A percentile compares a stretch with the other conserved stretches of the same genome.
These are phyloP conservation scores for Leccinum variicolor DNA, from an alignment of 768 basidiomycete species.

Conservation along the genomic window DNA sequence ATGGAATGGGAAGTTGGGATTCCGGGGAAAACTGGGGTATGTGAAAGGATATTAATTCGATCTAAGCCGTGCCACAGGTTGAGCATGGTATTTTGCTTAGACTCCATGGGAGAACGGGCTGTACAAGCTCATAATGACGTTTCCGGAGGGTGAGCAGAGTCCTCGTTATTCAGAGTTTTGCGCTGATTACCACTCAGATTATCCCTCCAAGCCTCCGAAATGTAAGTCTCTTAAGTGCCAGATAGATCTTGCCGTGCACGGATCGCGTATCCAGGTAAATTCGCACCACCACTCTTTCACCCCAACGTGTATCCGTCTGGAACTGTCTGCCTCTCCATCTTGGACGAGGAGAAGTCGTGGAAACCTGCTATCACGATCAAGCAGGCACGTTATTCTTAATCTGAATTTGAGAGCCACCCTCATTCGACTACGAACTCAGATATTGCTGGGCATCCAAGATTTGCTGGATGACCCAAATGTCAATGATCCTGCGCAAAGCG, in stretches of 20 bases:
- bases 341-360: slow-evolving; percentile 99
- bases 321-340: slow-evolving; percentile 94
- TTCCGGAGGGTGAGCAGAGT: slow-evolving; percentile 79
- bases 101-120: slow-evolving; percentile 97
- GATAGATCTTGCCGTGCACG: not conserved
- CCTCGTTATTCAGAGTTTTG: not conserved
- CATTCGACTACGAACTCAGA: slow-evolving; percentile 44
- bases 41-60: slow-evolving; percentile 30
- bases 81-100: slow-evolving; percentile 40
- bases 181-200: slow-evolving; percentile 51
- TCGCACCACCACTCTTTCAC: slow-evolving; percentile 92
- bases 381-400: slow-evolving; percentile 55
- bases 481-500: slow-evolving; percentile 96
- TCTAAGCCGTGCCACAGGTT: slow-evolving; percentile 8
- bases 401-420: not conserved
- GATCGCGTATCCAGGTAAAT: slow-evolving; percentile 71
- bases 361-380: slow-evolving; percentile 99
- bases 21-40: slow-evolving; percentile 84
- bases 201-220: slow-evolving; percentile 93
- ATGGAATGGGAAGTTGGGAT: slow-evolving; percentile 99
- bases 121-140: slow-evolving; percentile 89
- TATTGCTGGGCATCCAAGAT: slow-evolving; percentile 94
- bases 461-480: slow-evolving; percentile 94
- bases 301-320: slow-evolving; percentile 99
- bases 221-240: slow-evolving; percentile 47